phyloP scores from a whole-genome alignment of 345 rosid genomes.

The Microthlaspi erraticum region DNA sequence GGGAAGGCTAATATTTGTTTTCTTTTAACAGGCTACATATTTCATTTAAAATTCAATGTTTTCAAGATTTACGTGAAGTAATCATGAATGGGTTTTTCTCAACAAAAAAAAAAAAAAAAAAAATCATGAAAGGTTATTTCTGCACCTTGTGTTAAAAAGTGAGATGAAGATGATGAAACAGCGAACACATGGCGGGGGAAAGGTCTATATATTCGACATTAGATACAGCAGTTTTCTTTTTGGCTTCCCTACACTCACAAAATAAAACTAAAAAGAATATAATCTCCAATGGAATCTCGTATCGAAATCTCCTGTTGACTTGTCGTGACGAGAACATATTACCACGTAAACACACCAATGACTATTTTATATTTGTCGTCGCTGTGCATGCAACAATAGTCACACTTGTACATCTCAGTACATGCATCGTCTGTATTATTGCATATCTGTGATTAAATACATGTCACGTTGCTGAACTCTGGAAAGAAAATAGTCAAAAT shows the following conservation, averaged over 20 bases:
- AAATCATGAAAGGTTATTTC: too few relatives aligned
- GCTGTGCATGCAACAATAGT: neutral
- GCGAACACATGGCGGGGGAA: too few relatives aligned
- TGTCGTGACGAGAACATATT: conserved; percentile 29
- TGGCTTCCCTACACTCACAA: neutral
- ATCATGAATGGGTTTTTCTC: too few relatives aligned
- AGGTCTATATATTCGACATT: too few relatives aligned
- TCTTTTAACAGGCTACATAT: too few relatives aligned
- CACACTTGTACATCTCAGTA: conserved; percentile 21
- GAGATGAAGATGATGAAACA: too few relatives aligned
- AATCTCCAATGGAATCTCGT: neutral
- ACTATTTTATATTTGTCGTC: conserved; percentile 21
- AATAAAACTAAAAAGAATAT: neutral
- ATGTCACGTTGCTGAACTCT: neutral
- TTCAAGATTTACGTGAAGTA: too few relatives aligned
- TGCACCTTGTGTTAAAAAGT: too few relatives aligned
- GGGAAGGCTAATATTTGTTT: too few relatives aligned
- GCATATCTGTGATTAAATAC: neutral
- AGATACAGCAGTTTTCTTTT: neutral
- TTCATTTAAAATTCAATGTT: too few relatives aligned
- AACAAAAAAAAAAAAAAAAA: too few relatives aligned
- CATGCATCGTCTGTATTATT: conserved; percentile 5
- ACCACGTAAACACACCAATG: conserved; percentile 35
- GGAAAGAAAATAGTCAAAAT: neutral
- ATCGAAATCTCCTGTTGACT: conserved; percentile 17